Evolutionary conservation across 2,329 filamentous ascomycete species (phyloP).

Genomic region (Thelonectria discophora): DNA sequence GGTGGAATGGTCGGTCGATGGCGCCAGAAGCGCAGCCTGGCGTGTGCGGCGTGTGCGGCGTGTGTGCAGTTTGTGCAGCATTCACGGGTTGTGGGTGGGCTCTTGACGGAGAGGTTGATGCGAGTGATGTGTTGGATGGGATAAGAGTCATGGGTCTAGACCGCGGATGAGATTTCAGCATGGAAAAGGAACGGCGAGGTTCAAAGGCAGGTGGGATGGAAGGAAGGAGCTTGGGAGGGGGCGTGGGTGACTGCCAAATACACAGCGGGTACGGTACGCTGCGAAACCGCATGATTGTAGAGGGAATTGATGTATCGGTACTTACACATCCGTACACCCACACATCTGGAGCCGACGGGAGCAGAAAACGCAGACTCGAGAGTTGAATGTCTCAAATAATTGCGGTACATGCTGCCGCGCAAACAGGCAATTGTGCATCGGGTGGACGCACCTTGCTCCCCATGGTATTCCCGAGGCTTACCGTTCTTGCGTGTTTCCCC

Average conservation of each 20-base stretch:
- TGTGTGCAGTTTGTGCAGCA: not conserved
- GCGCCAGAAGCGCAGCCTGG: slow-evolving; percentile 9
- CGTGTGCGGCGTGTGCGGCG: no score
- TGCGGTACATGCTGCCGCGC: no score
- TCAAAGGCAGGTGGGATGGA: not conserved
- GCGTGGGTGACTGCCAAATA: slow-evolving; percentile 9
- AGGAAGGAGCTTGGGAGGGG: slow-evolving; percentile 8
- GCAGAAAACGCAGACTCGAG: not conserved
- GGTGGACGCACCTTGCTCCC: slow-evolving; percentile 23
- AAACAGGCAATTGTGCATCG: not conserved
- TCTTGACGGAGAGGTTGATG: slow-evolving; percentile 16
- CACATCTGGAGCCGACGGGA: no score
- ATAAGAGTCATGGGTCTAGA: slow-evolving; percentile 33
- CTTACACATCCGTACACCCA: not conserved
- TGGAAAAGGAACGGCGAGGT: slow-evolving; percentile 15
- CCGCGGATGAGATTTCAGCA: slow-evolving; percentile 25
- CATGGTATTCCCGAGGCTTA: slow-evolving; percentile 32
- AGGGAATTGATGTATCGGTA: slow-evolving; percentile 18
- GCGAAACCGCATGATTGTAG: not conserved
- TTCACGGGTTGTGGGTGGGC: slow-evolving; percentile 10
- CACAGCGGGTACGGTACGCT: not conserved
- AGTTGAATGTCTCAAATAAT: not conserved
- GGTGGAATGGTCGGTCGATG: slow-evolving; percentile 4
- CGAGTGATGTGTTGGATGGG: slow-evolving; percentile 11
- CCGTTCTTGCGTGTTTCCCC: slow-evolving; percentile 15